These are phyloP conservation scores for Coniochaeta sp. DNA, from an alignment of 2,329 filamentous ascomycete species.

Conservation along the genomic window DNA sequence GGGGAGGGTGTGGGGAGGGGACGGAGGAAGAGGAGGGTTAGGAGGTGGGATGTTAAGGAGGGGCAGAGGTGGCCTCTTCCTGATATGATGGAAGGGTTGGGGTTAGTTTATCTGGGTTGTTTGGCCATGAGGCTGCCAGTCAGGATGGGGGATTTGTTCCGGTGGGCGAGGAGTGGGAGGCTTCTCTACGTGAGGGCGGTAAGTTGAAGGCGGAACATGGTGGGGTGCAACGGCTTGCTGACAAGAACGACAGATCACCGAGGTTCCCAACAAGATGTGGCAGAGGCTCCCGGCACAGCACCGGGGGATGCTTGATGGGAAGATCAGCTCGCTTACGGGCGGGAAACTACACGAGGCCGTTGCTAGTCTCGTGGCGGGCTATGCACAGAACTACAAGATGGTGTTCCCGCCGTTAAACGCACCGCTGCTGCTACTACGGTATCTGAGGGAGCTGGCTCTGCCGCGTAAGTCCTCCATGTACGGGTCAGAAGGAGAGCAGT, in stretches of 20 bases:
- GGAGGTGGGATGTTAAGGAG: conserved; percentile 36
- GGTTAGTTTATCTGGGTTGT: conserved; percentile 72
- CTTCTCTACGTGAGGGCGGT: conserved; percentile 67
- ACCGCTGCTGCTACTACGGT: conserved; percentile 60
- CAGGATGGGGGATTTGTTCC: conserved; percentile 64
- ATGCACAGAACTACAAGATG: conserved; percentile 62
- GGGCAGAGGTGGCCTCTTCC: conserved; percentile 51
- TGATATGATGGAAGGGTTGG: conserved; percentile 66
- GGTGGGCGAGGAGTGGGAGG: conserved; percentile 60
- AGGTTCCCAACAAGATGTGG: conserved; percentile 58
- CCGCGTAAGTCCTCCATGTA: conserved; percentile 56
- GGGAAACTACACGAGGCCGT: conserved; percentile 60
- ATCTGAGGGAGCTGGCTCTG: conserved; percentile 64
- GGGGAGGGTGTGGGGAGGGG: conserved; percentile 23
- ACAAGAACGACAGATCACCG: conserved; percentile 35
- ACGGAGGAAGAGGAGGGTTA: conserved; percentile 21
- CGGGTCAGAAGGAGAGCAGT: too few relatives aligned
- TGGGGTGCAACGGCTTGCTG: background rate
- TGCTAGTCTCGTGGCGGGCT: conserved; percentile 55
- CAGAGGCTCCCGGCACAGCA: conserved; percentile 57
- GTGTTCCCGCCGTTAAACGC: conserved; percentile 66
- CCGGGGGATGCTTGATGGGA: conserved; percentile 50
- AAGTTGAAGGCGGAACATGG: conserved; percentile 18
- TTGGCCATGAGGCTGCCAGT: conserved; percentile 70
- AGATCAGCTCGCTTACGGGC: conserved; percentile 34